A percentile compares a stretch with the other conserved stretches of the same genome.
Evolutionary conservation across 352 stramenopile genomes (phyloP).

Genomic region (Thalassiosira exigua): DNA sequence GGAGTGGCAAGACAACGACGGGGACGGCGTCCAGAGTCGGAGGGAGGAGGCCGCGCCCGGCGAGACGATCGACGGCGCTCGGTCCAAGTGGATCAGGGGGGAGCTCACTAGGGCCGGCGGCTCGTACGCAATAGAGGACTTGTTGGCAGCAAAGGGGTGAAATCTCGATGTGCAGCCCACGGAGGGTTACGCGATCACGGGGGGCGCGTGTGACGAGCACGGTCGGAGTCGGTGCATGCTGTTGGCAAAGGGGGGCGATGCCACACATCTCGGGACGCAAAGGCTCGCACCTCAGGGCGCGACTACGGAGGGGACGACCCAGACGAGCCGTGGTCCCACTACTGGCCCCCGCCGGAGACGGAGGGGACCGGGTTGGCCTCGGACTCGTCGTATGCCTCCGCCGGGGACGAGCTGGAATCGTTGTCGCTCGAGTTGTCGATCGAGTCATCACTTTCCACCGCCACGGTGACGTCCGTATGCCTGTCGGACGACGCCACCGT

Average conservation of each 20-base stretch:
- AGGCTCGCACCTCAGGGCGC: not conserved
- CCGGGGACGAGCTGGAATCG: not conserved
- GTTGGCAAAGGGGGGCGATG: not conserved
- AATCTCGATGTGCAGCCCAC: too few species aligned
- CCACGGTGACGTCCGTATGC: slow-evolving; percentile 16
- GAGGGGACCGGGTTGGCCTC: not conserved
- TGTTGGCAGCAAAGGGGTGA: slow-evolving; percentile 15
- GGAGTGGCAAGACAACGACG: slow-evolving; percentile 30
- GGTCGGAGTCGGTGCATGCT: not conserved
- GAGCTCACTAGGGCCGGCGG: slow-evolving; percentile 19
- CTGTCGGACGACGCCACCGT: slow-evolving; percentile 30
- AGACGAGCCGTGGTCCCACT: too few species aligned
- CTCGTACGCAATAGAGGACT: slow-evolving; percentile 13
- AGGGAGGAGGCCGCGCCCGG: slow-evolving; percentile 17
- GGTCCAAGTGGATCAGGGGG: slow-evolving; percentile 17
- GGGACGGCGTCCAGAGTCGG: slow-evolving; percentile 17
- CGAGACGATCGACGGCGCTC: slow-evolving; percentile 21
- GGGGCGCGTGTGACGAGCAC: not conserved
- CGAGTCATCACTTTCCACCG: too few species aligned
- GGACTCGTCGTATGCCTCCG: not conserved
- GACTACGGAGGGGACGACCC: too few species aligned
- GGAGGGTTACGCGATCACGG: too few species aligned
- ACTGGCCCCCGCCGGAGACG: too few species aligned
- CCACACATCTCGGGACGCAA: not conserved
- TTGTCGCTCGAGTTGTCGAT: too few species aligned